These are phyloP conservation scores for Fusarium nanum DNA, from an alignment of 2,329 filamentous ascomycete genomes.

Conservation along the genomic window DNA sequence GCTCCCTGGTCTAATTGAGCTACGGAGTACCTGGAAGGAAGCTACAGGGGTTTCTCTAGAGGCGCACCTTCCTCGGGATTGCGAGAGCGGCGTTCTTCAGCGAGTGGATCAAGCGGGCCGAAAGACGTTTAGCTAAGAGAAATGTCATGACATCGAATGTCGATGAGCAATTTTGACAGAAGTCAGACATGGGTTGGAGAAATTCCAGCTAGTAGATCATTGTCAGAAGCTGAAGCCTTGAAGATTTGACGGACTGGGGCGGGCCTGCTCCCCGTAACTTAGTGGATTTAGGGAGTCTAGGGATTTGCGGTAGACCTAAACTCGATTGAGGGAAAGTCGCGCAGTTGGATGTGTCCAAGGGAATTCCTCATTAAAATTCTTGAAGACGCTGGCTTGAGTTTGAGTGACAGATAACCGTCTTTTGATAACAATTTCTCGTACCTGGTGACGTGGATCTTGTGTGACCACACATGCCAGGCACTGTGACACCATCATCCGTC, in stretches of 20 bases:
- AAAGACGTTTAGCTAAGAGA: neutral
- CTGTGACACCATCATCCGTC: neutral
- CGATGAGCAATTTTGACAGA: neutral
- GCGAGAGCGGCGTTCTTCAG: slow-evolving; percentile 6
- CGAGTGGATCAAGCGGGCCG: neutral
- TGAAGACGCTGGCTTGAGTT: too few relatives aligned
- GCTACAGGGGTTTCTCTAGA: neutral
- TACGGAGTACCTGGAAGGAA: neutral
- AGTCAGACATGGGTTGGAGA: neutral
- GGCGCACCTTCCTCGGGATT: neutral
- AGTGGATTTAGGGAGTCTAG: slow-evolving; percentile 4
- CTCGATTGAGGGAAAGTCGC: slow-evolving; percentile 22
- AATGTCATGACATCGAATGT: slow-evolving; percentile 1
- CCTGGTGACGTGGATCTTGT: neutral
- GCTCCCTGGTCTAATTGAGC: neutral
- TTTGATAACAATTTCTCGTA: neutral
- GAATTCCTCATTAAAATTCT: neutral
- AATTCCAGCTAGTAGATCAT: neutral
- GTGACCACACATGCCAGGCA: neutral
- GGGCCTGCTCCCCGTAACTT: slow-evolving; percentile 5
- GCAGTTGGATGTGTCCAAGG: neutral
- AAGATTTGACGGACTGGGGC: slow-evolving; percentile 3
- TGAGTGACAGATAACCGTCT: neutral
- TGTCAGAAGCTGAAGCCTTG: neutral
- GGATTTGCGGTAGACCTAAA: slow-evolving; percentile 18